Conservation (phyloP, 2,329 filamentous ascomycete genomes). For the Fusarium sp. region DNA sequence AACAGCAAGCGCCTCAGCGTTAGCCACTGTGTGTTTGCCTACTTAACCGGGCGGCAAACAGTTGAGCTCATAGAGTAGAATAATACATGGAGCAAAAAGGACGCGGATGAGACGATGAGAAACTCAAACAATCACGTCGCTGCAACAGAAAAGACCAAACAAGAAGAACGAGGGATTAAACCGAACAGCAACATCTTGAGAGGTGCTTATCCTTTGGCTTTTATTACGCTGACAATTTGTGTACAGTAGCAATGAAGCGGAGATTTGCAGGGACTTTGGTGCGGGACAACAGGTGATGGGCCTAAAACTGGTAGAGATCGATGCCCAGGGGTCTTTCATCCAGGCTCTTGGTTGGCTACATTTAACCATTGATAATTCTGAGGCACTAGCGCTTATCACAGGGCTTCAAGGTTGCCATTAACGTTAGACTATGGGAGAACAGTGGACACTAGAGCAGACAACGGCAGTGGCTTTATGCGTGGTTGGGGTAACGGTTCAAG, state of each 20-base stretch:
- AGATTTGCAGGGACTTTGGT: constrained; percentile 19
- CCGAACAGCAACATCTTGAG: neutral
- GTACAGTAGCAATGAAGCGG: constrained; percentile 10
- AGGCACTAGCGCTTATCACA: constrained; percentile 23
- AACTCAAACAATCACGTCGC: neutral
- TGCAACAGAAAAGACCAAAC: neutral
- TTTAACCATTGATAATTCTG: constrained; percentile 7
- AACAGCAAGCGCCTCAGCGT: neutral
- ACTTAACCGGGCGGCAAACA: constrained; percentile 2
- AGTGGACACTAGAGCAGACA: too few relatives aligned
- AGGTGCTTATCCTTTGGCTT: constrained; percentile 8
- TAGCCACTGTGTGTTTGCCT: neutral
- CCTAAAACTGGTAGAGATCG: constrained; percentile 21
- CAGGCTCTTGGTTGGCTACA: neutral
- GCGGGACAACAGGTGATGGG: constrained; percentile 2
- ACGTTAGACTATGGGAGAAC: too few relatives aligned
- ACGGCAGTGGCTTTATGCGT: neutral
- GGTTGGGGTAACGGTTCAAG: neutral
- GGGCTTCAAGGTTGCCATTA: neutral
- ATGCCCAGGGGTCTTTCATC: neutral
- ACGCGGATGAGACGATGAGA: neutral
- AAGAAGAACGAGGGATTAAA: neutral
- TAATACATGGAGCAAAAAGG: constrained; percentile 2
- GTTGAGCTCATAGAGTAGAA: constrained; percentile 4
- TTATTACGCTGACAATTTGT: constrained; percentile 2